phyloP scores from a whole-genome alignment of 176 grass and related monocot species.

The Saccharum spontaneum region DNA sequence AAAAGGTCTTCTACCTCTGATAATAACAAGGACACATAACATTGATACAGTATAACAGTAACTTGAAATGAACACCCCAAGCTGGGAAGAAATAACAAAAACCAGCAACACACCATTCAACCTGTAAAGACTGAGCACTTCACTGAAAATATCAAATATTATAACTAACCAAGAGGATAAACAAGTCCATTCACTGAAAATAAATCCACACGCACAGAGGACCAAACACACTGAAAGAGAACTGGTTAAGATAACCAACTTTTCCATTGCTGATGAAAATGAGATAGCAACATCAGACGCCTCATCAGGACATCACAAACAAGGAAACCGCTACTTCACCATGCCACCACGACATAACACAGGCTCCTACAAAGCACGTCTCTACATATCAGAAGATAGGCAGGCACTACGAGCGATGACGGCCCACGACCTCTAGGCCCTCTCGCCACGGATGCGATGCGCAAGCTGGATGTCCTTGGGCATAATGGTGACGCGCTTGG shows the following conservation, averaged over 20 bases:
- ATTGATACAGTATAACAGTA: too few species aligned
- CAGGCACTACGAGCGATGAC: rapidly evolving
- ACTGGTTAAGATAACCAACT: neutral
- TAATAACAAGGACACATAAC: too few species aligned
- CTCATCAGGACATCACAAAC: neutral
- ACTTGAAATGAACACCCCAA: too few species aligned
- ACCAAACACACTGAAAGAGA: neutral
- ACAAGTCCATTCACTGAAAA: too few species aligned
- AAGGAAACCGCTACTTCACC: neutral
- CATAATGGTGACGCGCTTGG: slow-evolving; percentile 83
- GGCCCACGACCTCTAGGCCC: slow-evolving; percentile 9
- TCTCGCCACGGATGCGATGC: slow-evolving; percentile 63
- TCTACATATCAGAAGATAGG: neutral
- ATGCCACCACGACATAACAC: neutral
- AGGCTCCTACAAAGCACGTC: neutral
- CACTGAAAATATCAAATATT: too few species aligned
- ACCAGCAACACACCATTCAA: too few species aligned
- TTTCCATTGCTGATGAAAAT: slow-evolving; percentile 17
- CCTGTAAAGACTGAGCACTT: too few species aligned
- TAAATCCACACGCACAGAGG: too few species aligned
- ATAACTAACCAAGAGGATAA: too few species aligned
- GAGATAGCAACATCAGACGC: neutral
- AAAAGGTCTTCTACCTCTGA: too few species aligned
- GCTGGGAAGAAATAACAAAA: too few species aligned
- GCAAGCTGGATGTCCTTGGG: slow-evolving; percentile 77